phyloP scores from a whole-genome alignment of 352 stramenopile genomes.

The Stramenopiles sp. region DNA sequence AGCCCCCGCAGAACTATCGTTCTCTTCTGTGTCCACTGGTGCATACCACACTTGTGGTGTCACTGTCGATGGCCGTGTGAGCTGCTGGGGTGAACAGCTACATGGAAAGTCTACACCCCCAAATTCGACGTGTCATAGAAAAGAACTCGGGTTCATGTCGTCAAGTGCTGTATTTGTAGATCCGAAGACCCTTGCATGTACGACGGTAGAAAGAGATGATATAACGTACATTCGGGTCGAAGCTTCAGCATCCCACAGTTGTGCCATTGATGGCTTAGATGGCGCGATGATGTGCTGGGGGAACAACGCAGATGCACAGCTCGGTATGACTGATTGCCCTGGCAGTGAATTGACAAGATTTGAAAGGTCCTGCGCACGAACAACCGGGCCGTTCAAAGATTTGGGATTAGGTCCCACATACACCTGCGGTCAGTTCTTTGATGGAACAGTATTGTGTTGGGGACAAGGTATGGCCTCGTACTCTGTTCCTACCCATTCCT shows the following conservation, averaged over 20 bases:
- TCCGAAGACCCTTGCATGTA: background rate
- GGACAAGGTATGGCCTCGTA: background rate
- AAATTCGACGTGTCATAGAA: constrained; percentile 44
- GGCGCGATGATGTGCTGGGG: background rate
- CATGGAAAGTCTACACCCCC: constrained; percentile 38
- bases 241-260: constrained; percentile 32
- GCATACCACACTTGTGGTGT: constrained; percentile 48
- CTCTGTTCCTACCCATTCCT: background rate
- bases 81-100: constrained; percentile 43
- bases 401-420: constrained; percentile 34
- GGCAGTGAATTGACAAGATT: background rate
- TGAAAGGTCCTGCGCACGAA: background rate
- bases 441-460: background rate
- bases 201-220: background rate
- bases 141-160: constrained; percentile 44
- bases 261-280: constrained; percentile 32
- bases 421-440: background rate
- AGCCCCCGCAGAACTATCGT: constrained; percentile 27
- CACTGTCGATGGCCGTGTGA: constrained; percentile 43
- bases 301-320: background rate
- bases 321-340: background rate
- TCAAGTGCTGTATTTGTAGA: constrained; percentile 36
- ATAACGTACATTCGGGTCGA: constrained; percentile 26
- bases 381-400: background rate
- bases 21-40: constrained; percentile 48